A percentile compares a stretch with the other conserved stretches of the same genome.
Conservation (phyloP, 306 rosid genomes). For the Quercus parvula region DNA sequence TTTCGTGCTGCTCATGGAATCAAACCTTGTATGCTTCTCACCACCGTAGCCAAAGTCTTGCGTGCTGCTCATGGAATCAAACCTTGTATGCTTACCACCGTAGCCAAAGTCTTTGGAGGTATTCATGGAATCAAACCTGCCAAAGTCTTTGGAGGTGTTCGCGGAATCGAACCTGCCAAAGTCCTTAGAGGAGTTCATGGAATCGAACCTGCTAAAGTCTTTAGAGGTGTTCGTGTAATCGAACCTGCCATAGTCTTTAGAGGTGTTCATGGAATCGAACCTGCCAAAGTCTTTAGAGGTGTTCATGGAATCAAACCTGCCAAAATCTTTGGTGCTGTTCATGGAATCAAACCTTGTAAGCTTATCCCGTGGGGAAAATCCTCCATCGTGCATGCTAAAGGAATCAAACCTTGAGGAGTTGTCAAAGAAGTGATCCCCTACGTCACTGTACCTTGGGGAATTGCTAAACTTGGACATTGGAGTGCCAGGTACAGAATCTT, state of each 20-base stretch:
- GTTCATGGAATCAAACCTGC: slow-evolving; percentile 16
- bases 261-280: slow-evolving; percentile 22
- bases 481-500: slow-evolving; percentile 90
- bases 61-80: slow-evolving; percentile 57
- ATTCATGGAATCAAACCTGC: slow-evolving; percentile 32
- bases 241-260: slow-evolving; percentile 36
- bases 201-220: slow-evolving; percentile 34
- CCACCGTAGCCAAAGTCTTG: slow-evolving; percentile 45
- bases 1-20: slow-evolving; percentile 60
- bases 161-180: slow-evolving; percentile 42
- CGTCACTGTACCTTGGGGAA: slow-evolving; percentile 90
- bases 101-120: slow-evolving; percentile 58
- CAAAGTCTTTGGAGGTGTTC: slow-evolving; percentile 55
- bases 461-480: slow-evolving; percentile 78
- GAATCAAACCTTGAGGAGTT: slow-evolving; percentile 76
- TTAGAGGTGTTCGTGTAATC: slow-evolving; percentile 7
- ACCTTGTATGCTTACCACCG: too few species aligned
- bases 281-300: slow-evolving; percentile 26
- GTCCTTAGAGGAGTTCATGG: slow-evolving; percentile 12
- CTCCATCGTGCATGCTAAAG: slow-evolving; percentile 57
- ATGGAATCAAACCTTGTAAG: slow-evolving; percentile 56
- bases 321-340: slow-evolving; percentile 52
- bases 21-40: slow-evolving; percentile 60
- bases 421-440: slow-evolving; percentile 81
- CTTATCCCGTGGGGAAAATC: slow-evolving; percentile 49